Evolutionary conservation across 176 grass and related monocot species (phyloP).

Genomic region (Phoenix roebelenii): DNA sequence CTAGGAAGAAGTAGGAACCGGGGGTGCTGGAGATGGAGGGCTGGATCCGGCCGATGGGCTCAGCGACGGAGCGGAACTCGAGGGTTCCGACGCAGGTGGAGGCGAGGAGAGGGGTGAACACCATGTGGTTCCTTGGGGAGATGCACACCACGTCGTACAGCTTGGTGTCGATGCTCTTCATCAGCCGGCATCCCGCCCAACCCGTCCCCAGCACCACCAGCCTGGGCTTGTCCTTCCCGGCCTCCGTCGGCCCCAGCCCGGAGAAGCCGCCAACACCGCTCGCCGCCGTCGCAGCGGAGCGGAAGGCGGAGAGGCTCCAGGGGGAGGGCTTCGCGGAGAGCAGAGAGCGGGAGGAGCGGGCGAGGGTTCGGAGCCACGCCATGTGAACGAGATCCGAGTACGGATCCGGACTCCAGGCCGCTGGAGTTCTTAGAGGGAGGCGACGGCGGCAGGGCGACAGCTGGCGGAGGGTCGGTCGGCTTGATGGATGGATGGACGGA

Average conservation of each 20-base stretch:
- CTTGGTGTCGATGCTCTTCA: constrained; percentile 73
- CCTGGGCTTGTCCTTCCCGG: constrained; percentile 61
- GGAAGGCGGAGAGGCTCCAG: not conserved
- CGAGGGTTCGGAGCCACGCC: constrained; percentile 22
- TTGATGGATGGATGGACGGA: constrained; percentile 27
- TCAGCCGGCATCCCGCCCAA: constrained; percentile 79
- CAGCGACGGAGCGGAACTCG: constrained; percentile 95
- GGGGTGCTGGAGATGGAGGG: constrained; percentile 64
- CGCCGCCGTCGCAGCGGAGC: not conserved
- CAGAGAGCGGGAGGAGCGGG: not conserved
- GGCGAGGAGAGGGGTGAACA: constrained; percentile 96
- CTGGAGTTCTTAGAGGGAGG: not conserved
- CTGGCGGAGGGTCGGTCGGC: no score
- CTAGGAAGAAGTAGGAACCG: constrained; percentile 79
- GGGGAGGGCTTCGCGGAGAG: constrained; percentile 4
- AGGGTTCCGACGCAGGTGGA: constrained; percentile 98
- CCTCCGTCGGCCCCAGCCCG: constrained; percentile 51
- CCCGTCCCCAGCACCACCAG: constrained; percentile 90
- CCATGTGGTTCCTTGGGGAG: constrained; percentile 96
- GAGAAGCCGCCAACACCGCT: constrained; percentile 22
- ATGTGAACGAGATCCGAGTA: constrained; percentile 11
- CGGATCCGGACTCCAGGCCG: not conserved
- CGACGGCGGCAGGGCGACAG: not conserved
- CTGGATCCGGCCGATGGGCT: constrained; percentile 74
- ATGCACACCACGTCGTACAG: constrained; percentile 89